phyloP scores from a whole-genome alignment of 2,329 filamentous ascomycete genomes.

The Ilyonectria sp. region DNA sequence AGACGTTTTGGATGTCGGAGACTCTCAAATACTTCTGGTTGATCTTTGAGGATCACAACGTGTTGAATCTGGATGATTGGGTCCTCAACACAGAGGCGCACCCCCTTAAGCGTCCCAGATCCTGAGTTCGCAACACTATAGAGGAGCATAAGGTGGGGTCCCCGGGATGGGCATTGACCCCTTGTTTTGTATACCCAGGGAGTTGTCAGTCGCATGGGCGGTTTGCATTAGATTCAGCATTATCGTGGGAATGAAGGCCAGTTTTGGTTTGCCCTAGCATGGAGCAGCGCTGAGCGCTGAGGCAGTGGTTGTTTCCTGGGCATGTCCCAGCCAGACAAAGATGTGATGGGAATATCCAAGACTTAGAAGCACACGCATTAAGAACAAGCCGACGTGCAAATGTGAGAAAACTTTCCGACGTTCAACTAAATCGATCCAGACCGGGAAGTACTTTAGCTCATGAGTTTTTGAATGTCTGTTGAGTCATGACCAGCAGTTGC shows the following conservation, averaged over 20 bases:
- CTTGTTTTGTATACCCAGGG: slow-evolving; percentile 25
- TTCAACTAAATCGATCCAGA: too few species aligned
- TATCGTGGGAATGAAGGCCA: slow-evolving; percentile 13
- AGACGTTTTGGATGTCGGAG: slow-evolving; percentile 81
- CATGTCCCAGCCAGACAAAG: neutral
- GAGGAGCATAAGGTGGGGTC: slow-evolving; percentile 20
- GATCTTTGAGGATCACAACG: slow-evolving; percentile 75
- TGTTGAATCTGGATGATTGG: slow-evolving; percentile 79
- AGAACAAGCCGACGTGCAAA: too few species aligned
- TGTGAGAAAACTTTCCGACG: too few species aligned
- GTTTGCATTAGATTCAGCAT: slow-evolving; percentile 19
- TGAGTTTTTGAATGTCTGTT: too few species aligned
- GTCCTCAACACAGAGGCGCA: slow-evolving; percentile 75
- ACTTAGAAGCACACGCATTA: neutral
- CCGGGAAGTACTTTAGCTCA: too few species aligned
- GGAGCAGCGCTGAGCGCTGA: neutral
- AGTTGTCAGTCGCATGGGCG: slow-evolving; percentile 1
- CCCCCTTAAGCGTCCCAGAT: slow-evolving; percentile 58
- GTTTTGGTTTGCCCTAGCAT: neutral
- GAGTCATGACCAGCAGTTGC: too few species aligned
- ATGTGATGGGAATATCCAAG: neutral
- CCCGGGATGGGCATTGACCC: neutral
- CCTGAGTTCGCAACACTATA: slow-evolving; percentile 33
- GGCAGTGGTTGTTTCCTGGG: neutral
- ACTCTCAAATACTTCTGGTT: slow-evolving; percentile 86